Percentiles rank a stretch among this genome's conserved stretches.
Evolutionary conservation across 345 rosid genomes (phyloP).

Genomic region (Mallotus nudiflorus): DNA sequence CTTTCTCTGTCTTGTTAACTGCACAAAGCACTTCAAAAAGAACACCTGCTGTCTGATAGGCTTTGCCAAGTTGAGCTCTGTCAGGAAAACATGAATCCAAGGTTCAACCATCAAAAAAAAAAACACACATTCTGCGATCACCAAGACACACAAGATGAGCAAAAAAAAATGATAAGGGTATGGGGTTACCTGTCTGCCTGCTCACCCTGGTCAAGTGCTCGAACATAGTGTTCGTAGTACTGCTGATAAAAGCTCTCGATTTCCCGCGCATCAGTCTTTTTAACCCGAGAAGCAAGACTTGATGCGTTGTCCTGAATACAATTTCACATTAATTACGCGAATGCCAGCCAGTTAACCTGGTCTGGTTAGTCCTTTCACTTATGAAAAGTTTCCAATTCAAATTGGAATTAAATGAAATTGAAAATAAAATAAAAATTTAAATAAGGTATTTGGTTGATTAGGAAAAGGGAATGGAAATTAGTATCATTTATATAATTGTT

Average conservation of each 20-base stretch:
- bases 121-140: neutral
- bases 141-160: neutral
- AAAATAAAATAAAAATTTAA: too few relatives aligned
- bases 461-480: too few relatives aligned
- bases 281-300: constrained; percentile 89
- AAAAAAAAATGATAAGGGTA: constrained; percentile 4
- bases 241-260: constrained; percentile 90
- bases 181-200: constrained; percentile 85
- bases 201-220: constrained; percentile 92
- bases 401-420: too few relatives aligned
- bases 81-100: constrained; percentile 22
- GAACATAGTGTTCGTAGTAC: constrained; percentile 86
- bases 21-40: constrained; percentile 98
- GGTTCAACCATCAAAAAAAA: neutral
- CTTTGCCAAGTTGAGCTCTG: constrained; percentile 99
- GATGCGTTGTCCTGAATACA: constrained; percentile 76
- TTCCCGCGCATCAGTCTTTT: constrained; percentile 96
- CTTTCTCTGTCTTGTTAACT: constrained; percentile 95
- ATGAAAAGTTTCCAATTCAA: too few relatives aligned
- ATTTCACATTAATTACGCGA: constrained; percentile 12
- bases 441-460: too few relatives aligned
- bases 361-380: too few relatives aligned
- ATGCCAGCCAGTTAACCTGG: too few relatives aligned
- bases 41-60: constrained; percentile 97
- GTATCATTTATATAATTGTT: too few relatives aligned